Evolutionary conservation across 169 alveolate species (phyloP), one percentile per base, ranked within the genome.

Genomic region (Theileria parva): DNA sequence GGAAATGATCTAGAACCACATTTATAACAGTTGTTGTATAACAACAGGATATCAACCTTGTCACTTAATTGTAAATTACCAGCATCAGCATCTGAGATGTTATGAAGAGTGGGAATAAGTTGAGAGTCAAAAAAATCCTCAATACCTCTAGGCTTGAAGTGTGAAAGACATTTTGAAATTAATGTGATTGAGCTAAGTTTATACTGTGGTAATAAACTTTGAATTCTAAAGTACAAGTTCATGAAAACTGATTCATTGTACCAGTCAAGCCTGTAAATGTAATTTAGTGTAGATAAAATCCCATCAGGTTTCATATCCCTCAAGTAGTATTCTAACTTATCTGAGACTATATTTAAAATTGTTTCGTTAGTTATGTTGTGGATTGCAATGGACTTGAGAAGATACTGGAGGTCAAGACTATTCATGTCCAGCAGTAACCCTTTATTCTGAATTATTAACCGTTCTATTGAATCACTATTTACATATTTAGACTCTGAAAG

Each of bases 381-480:
- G 0, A 34, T 50, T 17, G 23, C 1, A 7, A 74, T 28, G 0
- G 85, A 19, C 32, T 57, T 68, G 66, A 68, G 74, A 3, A 81
- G 17, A 5, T 32, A 50, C 11, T 66, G 17, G 23, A 39, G 65
- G 48, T 74, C 88, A 44, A 65, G 25, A 60, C 25, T 74, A 61
- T 68, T 60, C 73, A 69, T 59, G 11, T 66, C 51, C 39, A 19
- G 30, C 30, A 81, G 21, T n/a, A 81, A 23, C 25, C 76, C 67
- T 11, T 28, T 50, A 15, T 51, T 65, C 3, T 64, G 79, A 44
- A 64, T 19, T 17, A 74, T 32, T 19, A 74, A 11, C n/a, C 21
- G 15, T 59, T 66, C 85, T 2, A 81, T 48, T n/a, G 59, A 30
- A 28, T 81, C 88, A 17, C 74, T 61, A 28, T 39, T 25, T 12